Percentiles rank a stretch among this genome's conserved stretches.
phyloP scores from a whole-genome alignment of 768 basidiomycete species.

The Psilocybe subaeruginosa region DNA sequence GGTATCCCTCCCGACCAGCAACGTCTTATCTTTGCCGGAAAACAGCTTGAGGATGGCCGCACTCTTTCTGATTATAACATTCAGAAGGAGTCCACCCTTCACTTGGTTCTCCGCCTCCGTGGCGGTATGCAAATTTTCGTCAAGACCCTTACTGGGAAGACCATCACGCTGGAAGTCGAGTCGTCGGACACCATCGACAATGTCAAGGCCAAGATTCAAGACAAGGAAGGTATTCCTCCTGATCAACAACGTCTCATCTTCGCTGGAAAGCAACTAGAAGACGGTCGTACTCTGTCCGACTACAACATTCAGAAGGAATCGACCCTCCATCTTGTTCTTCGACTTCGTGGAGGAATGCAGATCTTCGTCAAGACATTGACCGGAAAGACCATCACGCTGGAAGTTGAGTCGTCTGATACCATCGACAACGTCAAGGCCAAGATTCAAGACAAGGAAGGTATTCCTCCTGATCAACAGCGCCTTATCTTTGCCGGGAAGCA shows the following conservation, averaged over 20 bases:
- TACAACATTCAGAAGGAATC: conserved; percentile 86
- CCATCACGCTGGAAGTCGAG: conserved; percentile 92
- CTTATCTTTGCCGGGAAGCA: conserved; percentile 85
- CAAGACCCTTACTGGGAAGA: conserved; percentile 88
- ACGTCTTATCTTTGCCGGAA: conserved; percentile 90
- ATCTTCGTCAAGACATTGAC: conserved; percentile 75
- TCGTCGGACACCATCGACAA: conserved; percentile 94
- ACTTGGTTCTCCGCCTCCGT: conserved; percentile 82
- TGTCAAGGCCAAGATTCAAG: conserved; percentile 82
- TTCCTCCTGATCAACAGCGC: conserved; percentile 78
- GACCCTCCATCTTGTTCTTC: conserved; percentile 74
- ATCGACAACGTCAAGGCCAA: conserved; percentile 80
- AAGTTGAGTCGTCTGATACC: conserved; percentile 77
- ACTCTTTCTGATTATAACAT: conserved; percentile 92
- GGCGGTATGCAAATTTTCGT: conserved; percentile 94
- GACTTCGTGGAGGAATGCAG: conserved; percentile 74
- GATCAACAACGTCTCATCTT: conserved; percentile 92
- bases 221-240: conserved; percentile 83
- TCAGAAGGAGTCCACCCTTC: conserved; percentile 87
- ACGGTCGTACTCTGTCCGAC: conserved; percentile 87
- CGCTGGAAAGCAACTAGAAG: conserved; percentile 93
- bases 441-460: conserved; percentile 83
- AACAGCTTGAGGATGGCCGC: conserved; percentile 90
- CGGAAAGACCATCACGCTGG: conserved; percentile 76
- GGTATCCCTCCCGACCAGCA: conserved; percentile 89